Conservation (phyloP, 2,329 filamentous ascomycete genomes). For the Biscogniauxia sp. region DNA sequence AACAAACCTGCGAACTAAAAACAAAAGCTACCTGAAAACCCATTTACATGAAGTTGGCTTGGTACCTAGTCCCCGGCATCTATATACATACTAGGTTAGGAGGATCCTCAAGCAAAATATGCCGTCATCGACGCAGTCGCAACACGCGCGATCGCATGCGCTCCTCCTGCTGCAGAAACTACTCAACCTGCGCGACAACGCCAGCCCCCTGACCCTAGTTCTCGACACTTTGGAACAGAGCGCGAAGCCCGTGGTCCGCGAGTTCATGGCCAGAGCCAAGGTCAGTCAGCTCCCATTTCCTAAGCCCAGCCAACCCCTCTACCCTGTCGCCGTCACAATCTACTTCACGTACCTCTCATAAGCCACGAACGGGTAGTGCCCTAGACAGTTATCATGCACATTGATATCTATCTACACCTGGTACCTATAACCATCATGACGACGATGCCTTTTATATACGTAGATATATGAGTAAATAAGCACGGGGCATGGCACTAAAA, state of each 20-base stretch:
- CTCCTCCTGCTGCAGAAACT: slow-evolving; percentile 80
- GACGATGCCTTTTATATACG: background rate
- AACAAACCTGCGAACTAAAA: too few relatives aligned
- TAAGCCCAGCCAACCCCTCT: background rate
- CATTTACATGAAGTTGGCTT: too few relatives aligned
- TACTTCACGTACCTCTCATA: too few relatives aligned
- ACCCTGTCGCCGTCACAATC: background rate
- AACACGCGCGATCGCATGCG: slow-evolving; percentile 82
- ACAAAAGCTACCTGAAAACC: too few relatives aligned
- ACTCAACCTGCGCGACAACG: slow-evolving; percentile 72
- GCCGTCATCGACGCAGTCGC: slow-evolving; percentile 56
- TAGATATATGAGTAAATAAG: background rate
- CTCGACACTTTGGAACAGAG: slow-evolving; percentile 84
- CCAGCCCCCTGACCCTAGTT: slow-evolving; percentile 82
- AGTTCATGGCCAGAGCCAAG: slow-evolving; percentile 74
- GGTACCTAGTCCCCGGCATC: too few relatives aligned
- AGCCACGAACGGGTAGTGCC: too few relatives aligned
- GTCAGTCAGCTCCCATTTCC: slow-evolving; percentile 40
- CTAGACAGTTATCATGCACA: background rate
- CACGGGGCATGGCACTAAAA: too few relatives aligned
- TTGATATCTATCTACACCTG: too few relatives aligned
- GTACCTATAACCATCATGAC: too few relatives aligned
- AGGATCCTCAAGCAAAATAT: slow-evolving; percentile 36
- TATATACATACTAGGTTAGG: background rate
- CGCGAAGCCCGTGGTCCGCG: slow-evolving; percentile 64